A percentile compares a stretch with the other conserved stretches of the same genome.
phyloP scores from a whole-genome alignment of 768 basidiomycete species.

The Calocybe indica region DNA sequence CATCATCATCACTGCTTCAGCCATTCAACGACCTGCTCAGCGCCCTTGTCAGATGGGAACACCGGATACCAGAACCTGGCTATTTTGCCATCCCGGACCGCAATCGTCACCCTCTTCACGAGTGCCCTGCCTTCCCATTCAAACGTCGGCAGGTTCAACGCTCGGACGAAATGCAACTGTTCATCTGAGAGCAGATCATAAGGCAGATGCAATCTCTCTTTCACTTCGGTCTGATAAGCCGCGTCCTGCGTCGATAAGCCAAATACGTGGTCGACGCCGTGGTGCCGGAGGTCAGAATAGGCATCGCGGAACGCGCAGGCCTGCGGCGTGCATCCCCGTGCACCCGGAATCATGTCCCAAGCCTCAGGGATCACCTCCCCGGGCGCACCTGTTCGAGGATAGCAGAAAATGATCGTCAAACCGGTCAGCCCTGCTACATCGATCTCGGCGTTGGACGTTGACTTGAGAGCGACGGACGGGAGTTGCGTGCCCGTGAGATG shows the following conservation, averaged over 20 bases:
- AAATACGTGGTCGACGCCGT: conserved; percentile 15
- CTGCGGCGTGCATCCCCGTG: conserved; percentile 17
- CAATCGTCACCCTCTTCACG: conserved; percentile 12
- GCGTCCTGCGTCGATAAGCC: conserved; percentile 16
- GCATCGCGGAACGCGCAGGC: conserved; percentile 17
- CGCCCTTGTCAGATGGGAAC: conserved; percentile 13
- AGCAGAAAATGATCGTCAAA: conserved; percentile 15
- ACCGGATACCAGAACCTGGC: conserved; percentile 15
- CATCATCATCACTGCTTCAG: conserved; percentile 7
- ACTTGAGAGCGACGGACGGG: conserved; percentile 10
- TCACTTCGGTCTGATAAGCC: conserved; percentile 14
- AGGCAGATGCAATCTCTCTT: conserved; percentile 15
- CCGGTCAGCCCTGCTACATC: conserved; percentile 12
- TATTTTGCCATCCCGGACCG: conserved; percentile 12
- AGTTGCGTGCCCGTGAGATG: conserved; percentile 11
- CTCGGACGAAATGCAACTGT: conserved; percentile 10
- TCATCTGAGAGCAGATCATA: conserved; percentile 14
- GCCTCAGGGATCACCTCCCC: conserved; percentile 10
- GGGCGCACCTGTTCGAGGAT: conserved; percentile 15
- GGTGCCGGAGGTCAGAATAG: conserved; percentile 9
- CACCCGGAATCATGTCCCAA: conserved; percentile 17
- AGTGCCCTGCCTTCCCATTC: conserved; percentile 13
- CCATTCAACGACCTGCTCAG: conserved; percentile 14
- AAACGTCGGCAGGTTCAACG: conserved; percentile 12
- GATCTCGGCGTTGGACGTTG: conserved; percentile 11